phyloP scores from a whole-genome alignment of 805 yeast species.

The Metschnikowia reukaufii region DNA sequence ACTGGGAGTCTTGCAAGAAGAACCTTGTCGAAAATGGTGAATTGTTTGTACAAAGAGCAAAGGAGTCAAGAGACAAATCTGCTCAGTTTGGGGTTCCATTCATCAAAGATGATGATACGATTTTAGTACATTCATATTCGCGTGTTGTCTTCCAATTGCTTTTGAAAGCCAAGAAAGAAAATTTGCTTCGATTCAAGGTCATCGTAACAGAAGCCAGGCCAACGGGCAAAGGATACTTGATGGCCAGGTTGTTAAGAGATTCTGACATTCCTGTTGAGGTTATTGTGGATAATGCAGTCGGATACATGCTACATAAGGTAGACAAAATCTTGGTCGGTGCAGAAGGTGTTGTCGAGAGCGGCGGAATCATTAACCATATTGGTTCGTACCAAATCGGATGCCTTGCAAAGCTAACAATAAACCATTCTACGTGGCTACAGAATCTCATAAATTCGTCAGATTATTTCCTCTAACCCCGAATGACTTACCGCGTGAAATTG shows the following conservation, averaged over 20 bases:
- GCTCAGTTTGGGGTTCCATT: conserved; percentile 88
- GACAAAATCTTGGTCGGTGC: conserved; percentile 97
- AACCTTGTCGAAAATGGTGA: conserved; percentile 93
- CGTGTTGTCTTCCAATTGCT: conserved; percentile 84
- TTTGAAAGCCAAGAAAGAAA: conserved; percentile 68
- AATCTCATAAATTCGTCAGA: conserved; percentile 93
- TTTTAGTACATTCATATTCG: conserved; percentile 87
- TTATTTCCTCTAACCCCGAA: conserved; percentile 92
- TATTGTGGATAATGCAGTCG: conserved; percentile 91
- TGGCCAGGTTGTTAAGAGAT: conserved; percentile 66
- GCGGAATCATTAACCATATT: conserved; percentile 93
- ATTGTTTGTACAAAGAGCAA: conserved; percentile 86
- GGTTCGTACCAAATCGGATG: conserved; percentile 96
- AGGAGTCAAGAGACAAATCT: conserved; percentile 80
- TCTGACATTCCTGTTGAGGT: conserved; percentile 83
- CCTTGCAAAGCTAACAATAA: conserved; percentile 83
- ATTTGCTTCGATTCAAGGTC: conserved; percentile 80
- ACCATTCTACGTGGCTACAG: conserved; percentile 93
- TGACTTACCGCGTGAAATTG: conserved; percentile 65
- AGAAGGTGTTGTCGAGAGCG: conserved; percentile 98
- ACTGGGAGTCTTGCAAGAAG: conserved; percentile 90
- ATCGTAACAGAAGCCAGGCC: conserved; percentile 94
- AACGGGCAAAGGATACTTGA: conserved; percentile 66
- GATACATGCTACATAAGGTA: conserved; percentile 84
- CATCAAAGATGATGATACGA: conserved; percentile 88